phyloP scores from a whole-genome alignment of 352 stramenopile species.

The Pythium monospermum region DNA sequence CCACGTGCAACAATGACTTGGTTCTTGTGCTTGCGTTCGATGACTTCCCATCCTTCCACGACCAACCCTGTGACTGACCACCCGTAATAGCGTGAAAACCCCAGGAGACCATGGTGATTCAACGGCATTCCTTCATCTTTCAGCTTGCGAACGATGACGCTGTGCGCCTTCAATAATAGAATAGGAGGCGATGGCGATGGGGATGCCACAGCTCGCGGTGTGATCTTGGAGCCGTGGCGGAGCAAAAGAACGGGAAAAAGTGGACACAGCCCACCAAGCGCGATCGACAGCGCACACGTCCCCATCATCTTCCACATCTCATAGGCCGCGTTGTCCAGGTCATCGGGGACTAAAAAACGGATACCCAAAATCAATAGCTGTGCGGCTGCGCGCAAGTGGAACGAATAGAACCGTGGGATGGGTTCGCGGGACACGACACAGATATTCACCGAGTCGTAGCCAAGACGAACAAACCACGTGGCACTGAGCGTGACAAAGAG shows the following conservation, averaged over 20 bases:
- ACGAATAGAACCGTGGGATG: constrained; percentile 21
- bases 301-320: constrained; percentile 23
- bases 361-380: constrained; percentile 13
- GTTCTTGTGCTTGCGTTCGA: constrained; percentile 15
- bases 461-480: constrained; percentile 30
- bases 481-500: constrained; percentile 23
- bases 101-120: constrained; percentile 27
- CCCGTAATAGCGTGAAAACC: constrained; percentile 19
- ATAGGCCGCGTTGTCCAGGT: constrained; percentile 20
- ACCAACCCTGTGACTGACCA: constrained; percentile 28
- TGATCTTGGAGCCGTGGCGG: not conserved
- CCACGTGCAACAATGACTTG: constrained; percentile 10
- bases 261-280: constrained; percentile 13
- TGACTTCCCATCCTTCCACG: constrained; percentile 28
- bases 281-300: constrained; percentile 5
- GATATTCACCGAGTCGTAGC: constrained; percentile 25
- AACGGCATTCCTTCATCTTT: constrained; percentile 21
- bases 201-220: not conserved
- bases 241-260: constrained; percentile 6
- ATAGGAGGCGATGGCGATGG: not conserved
- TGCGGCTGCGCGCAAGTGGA: constrained; percentile 12
- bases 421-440: constrained; percentile 16
- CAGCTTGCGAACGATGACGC: constrained; percentile 20
- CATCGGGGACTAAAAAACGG: constrained; percentile 17
- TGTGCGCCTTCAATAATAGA: constrained; percentile 17